Percentiles rank a stretch among this genome's conserved stretches.
These are phyloP conservation scores for Diaporthe sp. DNA, from an alignment of 2,329 filamentous ascomycete genomes.

Conservation along the genomic window DNA sequence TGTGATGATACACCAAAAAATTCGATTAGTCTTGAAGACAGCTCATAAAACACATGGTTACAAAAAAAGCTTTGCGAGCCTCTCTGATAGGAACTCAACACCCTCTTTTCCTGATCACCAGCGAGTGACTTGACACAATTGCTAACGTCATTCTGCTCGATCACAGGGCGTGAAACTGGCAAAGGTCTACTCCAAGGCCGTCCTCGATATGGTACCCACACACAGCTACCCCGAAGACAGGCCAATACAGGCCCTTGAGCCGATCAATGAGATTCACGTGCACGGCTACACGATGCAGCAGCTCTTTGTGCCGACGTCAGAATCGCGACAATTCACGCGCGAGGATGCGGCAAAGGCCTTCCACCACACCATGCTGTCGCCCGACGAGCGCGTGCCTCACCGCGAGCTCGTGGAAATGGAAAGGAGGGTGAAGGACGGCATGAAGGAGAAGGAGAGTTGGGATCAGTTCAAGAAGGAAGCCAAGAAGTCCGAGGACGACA, in stretches of 20 bases:
- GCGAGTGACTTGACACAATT: conserved; percentile 37
- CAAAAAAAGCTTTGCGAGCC: conserved; percentile 80
- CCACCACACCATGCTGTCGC: conserved; percentile 69
- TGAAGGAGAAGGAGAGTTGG: conserved; percentile 52
- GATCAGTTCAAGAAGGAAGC: conserved; percentile 54
- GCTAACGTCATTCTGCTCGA: conserved; percentile 39
- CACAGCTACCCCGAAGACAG: conserved; percentile 65
- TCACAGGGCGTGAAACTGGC: conserved; percentile 81
- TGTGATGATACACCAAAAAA: conserved; percentile 76
- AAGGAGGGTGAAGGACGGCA: conserved; percentile 56
- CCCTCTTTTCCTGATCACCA: conserved; percentile 35
- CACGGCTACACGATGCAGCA: conserved; percentile 73
- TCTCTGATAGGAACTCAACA: conserved; percentile 69
- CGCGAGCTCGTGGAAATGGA: conserved; percentile 71
- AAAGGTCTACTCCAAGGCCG: conserved; percentile 79
- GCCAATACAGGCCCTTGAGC: conserved; percentile 62
- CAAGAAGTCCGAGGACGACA: conserved; percentile 57
- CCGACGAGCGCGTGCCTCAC: conserved; percentile 72
- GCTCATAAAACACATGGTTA: conserved; percentile 78
- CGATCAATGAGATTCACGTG: conserved; percentile 75
- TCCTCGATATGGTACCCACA: conserved; percentile 87
- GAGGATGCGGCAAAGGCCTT: conserved; percentile 76
- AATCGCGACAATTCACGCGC: conserved; percentile 74
- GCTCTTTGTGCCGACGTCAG: conserved; percentile 73
- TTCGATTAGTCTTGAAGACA: conserved; percentile 99